A percentile compares a stretch with the other conserved stretches of the same genome.
phyloP scores from a whole-genome alignment of 148 eudicot species.

The Heliosperma pusillum region DNA sequence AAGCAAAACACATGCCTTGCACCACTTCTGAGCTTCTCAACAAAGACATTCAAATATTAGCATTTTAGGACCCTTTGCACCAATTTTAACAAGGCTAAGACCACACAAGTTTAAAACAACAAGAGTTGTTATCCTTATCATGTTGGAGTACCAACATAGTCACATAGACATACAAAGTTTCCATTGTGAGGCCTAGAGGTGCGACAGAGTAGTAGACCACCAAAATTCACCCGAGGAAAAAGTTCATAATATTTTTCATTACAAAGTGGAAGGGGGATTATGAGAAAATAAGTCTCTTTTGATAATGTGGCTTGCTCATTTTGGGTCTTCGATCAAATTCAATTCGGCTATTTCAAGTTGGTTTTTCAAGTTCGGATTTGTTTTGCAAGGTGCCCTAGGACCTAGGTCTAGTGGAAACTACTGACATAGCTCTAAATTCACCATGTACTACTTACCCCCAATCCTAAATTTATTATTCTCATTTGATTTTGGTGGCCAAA shows the following conservation, averaged over 20 bases:
- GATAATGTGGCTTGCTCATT: background rate
- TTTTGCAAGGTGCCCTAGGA: background rate
- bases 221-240: background rate
- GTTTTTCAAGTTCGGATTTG: background rate
- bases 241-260: background rate
- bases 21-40: constrained; percentile 72
- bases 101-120: background rate
- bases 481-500: background rate
- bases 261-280: background rate
- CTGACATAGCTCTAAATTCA: constrained; percentile 5
- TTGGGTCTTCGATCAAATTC: background rate
- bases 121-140: background rate
- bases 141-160: background rate
- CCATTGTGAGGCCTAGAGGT: background rate
- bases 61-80: constrained; percentile 8
- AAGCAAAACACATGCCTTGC: constrained; percentile 96
- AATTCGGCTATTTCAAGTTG: background rate
- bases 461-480: background rate
- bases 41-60: background rate
- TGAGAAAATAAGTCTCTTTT: background rate
- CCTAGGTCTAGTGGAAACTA: background rate
- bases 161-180: background rate
- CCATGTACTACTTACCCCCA: background rate
- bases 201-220: background rate
- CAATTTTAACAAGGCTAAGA: background rate